These are phyloP conservation scores for Gyromitra esculenta DNA, from an alignment of 2,329 filamentous ascomycete species.

Conservation along the genomic window DNA sequence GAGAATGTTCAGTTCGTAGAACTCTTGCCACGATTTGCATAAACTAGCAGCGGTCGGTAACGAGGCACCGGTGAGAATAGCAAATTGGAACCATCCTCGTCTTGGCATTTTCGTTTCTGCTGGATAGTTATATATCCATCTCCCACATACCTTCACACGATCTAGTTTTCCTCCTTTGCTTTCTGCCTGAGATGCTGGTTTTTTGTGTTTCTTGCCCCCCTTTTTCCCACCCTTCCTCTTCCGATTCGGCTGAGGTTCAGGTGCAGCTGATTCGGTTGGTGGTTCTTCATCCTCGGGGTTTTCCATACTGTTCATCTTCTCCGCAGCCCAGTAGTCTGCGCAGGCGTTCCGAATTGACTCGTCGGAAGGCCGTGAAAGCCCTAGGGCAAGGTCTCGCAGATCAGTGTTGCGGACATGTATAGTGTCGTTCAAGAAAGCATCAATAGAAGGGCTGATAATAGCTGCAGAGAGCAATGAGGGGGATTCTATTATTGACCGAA, in stretches of 20 bases:
- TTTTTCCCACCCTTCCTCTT: slow-evolving; percentile 25
- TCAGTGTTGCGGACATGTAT: slow-evolving; percentile 43
- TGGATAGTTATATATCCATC: slow-evolving; percentile 48
- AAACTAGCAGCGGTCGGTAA: slow-evolving; percentile 21
- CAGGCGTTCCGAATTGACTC: slow-evolving; percentile 43
- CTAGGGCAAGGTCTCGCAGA: slow-evolving; percentile 44
- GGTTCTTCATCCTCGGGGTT: slow-evolving; percentile 26
- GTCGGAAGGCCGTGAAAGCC: slow-evolving; percentile 17
- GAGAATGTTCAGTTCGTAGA: slow-evolving; percentile 44
- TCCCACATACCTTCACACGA: slow-evolving; percentile 47
- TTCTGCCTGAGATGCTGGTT: slow-evolving; percentile 6
- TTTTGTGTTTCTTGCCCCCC: slow-evolving; percentile 19
- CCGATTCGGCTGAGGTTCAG: slow-evolving; percentile 2
- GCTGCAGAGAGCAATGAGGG: slow-evolving; percentile 39
- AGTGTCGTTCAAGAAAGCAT: slow-evolving; percentile 37
- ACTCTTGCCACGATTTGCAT: slow-evolving; percentile 50
- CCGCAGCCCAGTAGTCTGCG: slow-evolving; percentile 44
- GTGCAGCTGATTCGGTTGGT: background rate
- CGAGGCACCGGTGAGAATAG: slow-evolving; percentile 29
- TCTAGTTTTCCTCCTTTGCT: slow-evolving; percentile 26
- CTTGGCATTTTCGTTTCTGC: slow-evolving; percentile 36
- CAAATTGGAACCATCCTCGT: slow-evolving; percentile 48
- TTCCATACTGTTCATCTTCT: slow-evolving; percentile 20
- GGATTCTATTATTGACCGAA: slow-evolving; percentile 29
- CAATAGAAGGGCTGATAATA: slow-evolving; percentile 30